Evolutionary conservation across 306 rosid species (phyloP).

Genomic region (Casuarina equisetifolia): DNA sequence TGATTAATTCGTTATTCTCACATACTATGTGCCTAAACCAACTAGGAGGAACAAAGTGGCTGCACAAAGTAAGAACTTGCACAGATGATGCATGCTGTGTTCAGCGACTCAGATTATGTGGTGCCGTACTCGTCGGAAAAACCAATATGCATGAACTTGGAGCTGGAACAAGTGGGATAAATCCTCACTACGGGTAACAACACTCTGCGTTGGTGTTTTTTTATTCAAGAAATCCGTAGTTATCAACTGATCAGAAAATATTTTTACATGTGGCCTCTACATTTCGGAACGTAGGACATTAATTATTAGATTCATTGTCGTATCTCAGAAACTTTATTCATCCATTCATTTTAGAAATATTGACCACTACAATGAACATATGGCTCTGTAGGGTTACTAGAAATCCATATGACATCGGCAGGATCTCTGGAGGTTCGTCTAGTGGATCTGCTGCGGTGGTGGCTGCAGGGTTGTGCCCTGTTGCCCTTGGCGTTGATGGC

Average conservation of each 20-base stretch:
- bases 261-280: too few relatives aligned
- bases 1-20: slow-evolving; percentile 17
- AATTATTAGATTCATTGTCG: not conserved
- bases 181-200: slow-evolving; percentile 88
- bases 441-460: slow-evolving; percentile 96
- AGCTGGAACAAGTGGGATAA: slow-evolving; percentile 91
- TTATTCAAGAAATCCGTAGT: not conserved
- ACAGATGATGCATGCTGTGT: slow-evolving; percentile 79
- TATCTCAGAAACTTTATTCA: not conserved
- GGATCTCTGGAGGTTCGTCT: slow-evolving; percentile 88
- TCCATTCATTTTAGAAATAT: not conserved
- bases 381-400: slow-evolving; percentile 57
- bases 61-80: slow-evolving; percentile 76
- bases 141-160: slow-evolving; percentile 99
- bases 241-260: not conserved
- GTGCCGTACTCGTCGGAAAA: slow-evolving; percentile 85
- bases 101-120: slow-evolving; percentile 68
- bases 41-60: slow-evolving; percentile 88
- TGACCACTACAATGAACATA: not conserved
- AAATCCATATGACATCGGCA: slow-evolving; percentile 66
- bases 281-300: too few relatives aligned
- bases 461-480: slow-evolving; percentile 91
- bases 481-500: slow-evolving; percentile 93
- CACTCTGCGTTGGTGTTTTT: not conserved
- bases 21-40: not conserved